These are phyloP conservation scores for Croton setiger DNA, from an alignment of 441 rosid genomes.

Conservation along the genomic window DNA sequence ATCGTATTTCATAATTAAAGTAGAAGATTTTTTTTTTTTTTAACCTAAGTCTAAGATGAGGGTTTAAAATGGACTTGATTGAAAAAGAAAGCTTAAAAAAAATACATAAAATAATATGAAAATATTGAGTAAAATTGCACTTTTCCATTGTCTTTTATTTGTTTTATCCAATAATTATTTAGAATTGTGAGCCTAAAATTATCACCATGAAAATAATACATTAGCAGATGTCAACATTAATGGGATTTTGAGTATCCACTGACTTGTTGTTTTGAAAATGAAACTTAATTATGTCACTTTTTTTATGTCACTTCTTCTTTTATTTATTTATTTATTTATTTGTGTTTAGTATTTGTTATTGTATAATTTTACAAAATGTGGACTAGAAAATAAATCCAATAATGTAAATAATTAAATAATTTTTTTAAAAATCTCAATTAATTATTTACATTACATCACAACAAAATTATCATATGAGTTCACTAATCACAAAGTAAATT, in stretches of 20 bases:
- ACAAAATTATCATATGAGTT: too few species aligned
- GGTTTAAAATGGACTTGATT: not conserved
- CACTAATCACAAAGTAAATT: not conserved
- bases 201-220: not conserved
- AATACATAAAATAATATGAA: not conserved
- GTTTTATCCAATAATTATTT: not conserved
- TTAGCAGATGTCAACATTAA: not conserved
- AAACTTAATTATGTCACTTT: not conserved
- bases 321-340: too few species aligned
- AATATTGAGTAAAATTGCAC: not conserved
- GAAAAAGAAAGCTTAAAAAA: not conserved
- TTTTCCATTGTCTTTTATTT: not conserved
- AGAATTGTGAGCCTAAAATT: not conserved
- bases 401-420: too few species aligned
- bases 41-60: not conserved
- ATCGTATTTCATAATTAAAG: not conserved
- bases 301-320: not conserved
- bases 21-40: not conserved
- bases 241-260: constrained; percentile 14
- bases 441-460: too few species aligned
- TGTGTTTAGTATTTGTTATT: too few species aligned
- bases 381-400: too few species aligned
- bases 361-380: too few species aligned
- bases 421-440: too few species aligned
- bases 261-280: constrained; percentile 3